phyloP scores from a whole-genome alignment of 495 filamentous ascomycete species.

The Cryomyces antarcticus region DNA sequence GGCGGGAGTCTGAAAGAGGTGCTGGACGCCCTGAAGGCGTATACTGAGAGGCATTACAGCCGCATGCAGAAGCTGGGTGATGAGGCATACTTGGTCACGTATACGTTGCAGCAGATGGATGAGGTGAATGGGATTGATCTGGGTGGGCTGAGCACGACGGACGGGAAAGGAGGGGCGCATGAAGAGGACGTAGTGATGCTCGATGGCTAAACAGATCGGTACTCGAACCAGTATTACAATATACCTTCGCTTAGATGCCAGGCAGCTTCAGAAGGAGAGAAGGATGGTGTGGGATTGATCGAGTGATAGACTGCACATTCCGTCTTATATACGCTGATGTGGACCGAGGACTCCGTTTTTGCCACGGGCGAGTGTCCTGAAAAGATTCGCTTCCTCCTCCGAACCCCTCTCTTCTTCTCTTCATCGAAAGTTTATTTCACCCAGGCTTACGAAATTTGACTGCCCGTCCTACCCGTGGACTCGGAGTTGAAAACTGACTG shows the following conservation, averaged over 20 bases:
- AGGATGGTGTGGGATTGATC: no score
- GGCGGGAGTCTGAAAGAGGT: constrained; percentile 59
- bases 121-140: constrained; percentile 32
- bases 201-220: background rate
- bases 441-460: constrained; percentile 45
- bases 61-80: constrained; percentile 76
- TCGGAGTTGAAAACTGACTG: constrained; percentile 43
- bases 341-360: no score
- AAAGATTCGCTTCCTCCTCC: no score
- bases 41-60: constrained; percentile 81
- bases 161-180: constrained; percentile 8
- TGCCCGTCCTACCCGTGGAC: constrained; percentile 29
- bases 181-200: background rate
- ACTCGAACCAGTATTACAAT: no score
- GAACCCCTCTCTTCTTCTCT: constrained; percentile 4
- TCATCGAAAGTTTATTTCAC: constrained; percentile 34
- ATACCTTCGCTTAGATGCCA: no score
- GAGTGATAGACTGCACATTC: no score
- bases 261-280: no score
- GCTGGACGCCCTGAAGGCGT: constrained; percentile 58
- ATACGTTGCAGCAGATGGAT: constrained; percentile 85
- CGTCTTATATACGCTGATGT: no score
- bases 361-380: no score
- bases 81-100: constrained; percentile 86
- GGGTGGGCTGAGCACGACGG: constrained; percentile 8